Evolutionary conservation across 306 rosid species (phyloP).

Genomic region (Quercus dentata): DNA sequence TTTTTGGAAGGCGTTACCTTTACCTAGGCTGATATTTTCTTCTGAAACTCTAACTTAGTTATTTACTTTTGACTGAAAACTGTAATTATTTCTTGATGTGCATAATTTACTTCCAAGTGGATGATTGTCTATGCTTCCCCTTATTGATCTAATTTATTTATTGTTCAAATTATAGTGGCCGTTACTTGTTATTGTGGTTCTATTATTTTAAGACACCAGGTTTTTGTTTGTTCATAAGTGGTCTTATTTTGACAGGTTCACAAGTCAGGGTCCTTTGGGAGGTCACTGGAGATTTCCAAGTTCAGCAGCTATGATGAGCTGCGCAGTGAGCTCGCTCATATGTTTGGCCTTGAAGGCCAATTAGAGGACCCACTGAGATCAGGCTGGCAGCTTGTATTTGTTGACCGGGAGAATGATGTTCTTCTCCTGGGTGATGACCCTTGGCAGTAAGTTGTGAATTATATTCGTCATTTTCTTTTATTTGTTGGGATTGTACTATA

Average conservation of each 20-base stretch:
- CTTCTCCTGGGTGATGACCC: constrained; percentile 88
- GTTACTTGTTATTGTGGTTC: not conserved
- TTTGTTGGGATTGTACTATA: not conserved
- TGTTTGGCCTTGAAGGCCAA: constrained; percentile 84
- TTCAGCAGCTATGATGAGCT: constrained; percentile 81
- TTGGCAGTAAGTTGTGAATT: constrained; percentile 43
- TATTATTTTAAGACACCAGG: not conserved
- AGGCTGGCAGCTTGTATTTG: constrained; percentile 99
- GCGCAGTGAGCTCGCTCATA: constrained; percentile 80
- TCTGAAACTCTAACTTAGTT: not conserved
- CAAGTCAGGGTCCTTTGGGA: constrained; percentile 61
- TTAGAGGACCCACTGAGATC: constrained; percentile 92
- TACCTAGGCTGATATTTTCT: not conserved
- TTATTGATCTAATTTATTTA: not conserved
- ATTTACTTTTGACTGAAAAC: not conserved
- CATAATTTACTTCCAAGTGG: not conserved
- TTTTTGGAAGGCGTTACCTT: not conserved
- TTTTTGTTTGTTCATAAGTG: not conserved
- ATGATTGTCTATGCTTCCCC: not conserved
- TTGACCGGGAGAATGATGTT: constrained; percentile 90
- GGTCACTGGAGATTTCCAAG: constrained; percentile 65
- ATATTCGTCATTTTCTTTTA: not conserved
- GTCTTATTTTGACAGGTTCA: constrained; percentile 31
- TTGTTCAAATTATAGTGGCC: not conserved
- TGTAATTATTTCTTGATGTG: not conserved